phyloP scores from a whole-genome alignment of 2,329 filamentous ascomycete species.

The Sporothrix sp. region DNA sequence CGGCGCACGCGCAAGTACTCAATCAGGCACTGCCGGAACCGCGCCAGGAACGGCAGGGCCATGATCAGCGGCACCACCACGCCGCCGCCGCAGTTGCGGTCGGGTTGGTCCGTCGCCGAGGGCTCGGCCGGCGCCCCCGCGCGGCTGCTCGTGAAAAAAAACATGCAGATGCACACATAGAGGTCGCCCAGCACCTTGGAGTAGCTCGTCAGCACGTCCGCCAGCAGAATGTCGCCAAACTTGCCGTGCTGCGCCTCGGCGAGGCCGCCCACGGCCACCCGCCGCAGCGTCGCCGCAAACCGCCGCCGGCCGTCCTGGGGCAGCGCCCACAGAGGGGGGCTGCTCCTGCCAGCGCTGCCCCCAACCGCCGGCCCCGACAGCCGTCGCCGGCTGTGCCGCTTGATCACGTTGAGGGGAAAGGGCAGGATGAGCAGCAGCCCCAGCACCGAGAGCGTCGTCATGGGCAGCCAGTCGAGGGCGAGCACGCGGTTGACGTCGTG shows the following conservation, averaged over 20 bases:
- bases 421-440: constrained; percentile 64
- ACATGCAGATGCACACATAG: constrained; percentile 87
- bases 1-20: constrained; percentile 68
- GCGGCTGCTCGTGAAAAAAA: constrained; percentile 43
- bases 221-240: constrained; percentile 87
- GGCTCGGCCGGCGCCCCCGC: constrained; percentile 34
- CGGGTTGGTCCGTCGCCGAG: constrained; percentile 69
- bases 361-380: background rate
- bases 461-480: constrained; percentile 75
- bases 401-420: constrained; percentile 13
- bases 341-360: background rate
- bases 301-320: constrained; percentile 63
- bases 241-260: constrained; percentile 82
- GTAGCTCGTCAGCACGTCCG: constrained; percentile 91
- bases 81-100: constrained; percentile 70
- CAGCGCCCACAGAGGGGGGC: constrained; percentile 21
- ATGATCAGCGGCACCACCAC: constrained; percentile 78
- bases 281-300: constrained; percentile 64
- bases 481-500: constrained; percentile 60
- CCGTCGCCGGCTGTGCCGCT: constrained; percentile 38
- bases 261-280: constrained; percentile 75
- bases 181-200: constrained; percentile 85
- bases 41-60: constrained; percentile 72
- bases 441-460: constrained; percentile 69
- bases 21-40: constrained; percentile 82